Percentiles rank a stretch among this genome's conserved stretches.
These are phyloP conservation scores for Volvox africanus DNA, from an alignment of 139 green algal genomes.

Conservation along the genomic window DNA sequence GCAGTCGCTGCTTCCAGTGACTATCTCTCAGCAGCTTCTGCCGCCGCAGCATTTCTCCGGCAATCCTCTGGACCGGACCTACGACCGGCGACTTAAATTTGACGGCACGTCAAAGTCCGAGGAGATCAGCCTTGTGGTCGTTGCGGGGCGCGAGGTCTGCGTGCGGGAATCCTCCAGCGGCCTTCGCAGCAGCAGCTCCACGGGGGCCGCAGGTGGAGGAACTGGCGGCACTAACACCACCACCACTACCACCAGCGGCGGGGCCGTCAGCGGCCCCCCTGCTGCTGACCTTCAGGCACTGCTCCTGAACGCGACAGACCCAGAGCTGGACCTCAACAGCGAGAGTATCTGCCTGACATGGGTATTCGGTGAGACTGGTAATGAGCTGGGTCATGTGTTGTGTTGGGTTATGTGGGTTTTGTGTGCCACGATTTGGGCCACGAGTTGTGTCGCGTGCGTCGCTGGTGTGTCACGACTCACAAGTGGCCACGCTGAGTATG, in stretches of 20 bases:
- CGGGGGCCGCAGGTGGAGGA: background rate
- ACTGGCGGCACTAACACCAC: background rate
- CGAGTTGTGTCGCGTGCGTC: too few relatives aligned
- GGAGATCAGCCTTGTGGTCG: constrained; percentile 64
- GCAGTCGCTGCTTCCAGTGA: background rate
- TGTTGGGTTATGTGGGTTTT: too few relatives aligned
- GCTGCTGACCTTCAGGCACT: constrained; percentile 65
- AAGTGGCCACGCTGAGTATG: too few relatives aligned
- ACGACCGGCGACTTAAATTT: constrained; percentile 48
- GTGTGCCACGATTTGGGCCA: too few relatives aligned
- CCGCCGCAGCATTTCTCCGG: constrained; percentile 56
- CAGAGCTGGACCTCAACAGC: constrained; percentile 62
- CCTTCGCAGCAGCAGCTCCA: background rate
- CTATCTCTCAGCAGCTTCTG: background rate
- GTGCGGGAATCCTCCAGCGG: constrained; percentile 38
- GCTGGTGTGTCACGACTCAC: too few relatives aligned
- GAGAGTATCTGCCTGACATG: constrained; percentile 64
- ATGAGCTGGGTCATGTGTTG: too few relatives aligned
- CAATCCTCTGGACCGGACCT: constrained; percentile 56
- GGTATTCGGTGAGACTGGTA: constrained; percentile 51
- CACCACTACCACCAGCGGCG: background rate
- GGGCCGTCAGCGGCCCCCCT: background rate
- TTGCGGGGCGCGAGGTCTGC: constrained; percentile 62
- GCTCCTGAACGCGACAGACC: constrained; percentile 61
- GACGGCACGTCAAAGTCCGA: constrained; percentile 54